phyloP scores from a whole-genome alignment of 306 rosid genomes.

The Dryas drummondii region DNA sequence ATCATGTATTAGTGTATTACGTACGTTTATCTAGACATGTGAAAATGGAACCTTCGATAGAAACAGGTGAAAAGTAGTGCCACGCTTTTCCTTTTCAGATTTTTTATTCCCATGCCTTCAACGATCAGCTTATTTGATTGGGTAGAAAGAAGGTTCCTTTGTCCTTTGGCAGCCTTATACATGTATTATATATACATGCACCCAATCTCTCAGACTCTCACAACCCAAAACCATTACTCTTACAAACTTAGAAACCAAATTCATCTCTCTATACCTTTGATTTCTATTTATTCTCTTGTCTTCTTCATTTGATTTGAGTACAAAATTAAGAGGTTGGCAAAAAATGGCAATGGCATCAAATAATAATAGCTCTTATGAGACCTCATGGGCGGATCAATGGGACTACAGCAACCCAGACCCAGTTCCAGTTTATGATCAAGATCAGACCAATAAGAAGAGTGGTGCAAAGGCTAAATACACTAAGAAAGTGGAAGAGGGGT shows the following conservation, averaged over 20 bases:
- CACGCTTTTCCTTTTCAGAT: not conserved
- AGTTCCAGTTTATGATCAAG: not conserved
- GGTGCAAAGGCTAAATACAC: constrained; percentile 13
- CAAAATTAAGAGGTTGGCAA: not conserved
- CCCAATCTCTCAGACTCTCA: not conserved
- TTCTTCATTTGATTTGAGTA: not conserved
- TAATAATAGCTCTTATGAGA: constrained; percentile 6
- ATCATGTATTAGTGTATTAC: no score
- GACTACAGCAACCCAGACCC: constrained; percentile 1
- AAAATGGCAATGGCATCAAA: constrained; percentile 18
- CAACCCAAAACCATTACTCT: not conserved
- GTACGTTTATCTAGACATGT: no score
- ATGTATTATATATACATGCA: not conserved
- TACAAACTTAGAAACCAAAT: no score
- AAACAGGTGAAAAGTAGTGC: not conserved
- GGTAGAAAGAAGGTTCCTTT: not conserved
- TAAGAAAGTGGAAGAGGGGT: constrained; percentile 25
- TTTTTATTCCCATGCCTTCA: not conserved
- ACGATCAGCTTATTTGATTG: not conserved
- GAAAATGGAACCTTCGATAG: not conserved
- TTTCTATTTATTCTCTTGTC: not conserved
- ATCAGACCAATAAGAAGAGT: not conserved
- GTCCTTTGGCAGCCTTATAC: not conserved
- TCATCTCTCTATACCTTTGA: no score
- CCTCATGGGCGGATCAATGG: constrained; percentile 35